Base-by-base conservation (phyloP, 2,329 filamentous ascomycete genomes). In the Cadophora sp. region DNA sequence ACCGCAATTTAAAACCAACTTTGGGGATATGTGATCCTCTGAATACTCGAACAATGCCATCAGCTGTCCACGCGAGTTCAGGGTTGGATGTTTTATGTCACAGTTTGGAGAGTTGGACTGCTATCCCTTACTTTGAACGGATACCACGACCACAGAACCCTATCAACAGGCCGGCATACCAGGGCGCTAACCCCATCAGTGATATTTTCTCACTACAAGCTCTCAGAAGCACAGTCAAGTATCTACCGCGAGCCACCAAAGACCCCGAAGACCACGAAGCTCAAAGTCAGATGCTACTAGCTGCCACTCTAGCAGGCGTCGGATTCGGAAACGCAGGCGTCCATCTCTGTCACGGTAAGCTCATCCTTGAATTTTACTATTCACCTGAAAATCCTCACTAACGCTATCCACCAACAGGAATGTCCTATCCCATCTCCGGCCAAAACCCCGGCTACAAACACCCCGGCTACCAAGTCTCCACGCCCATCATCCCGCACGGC, bases 251-350 rank as follows among this genome's bases (percentile, higher is more conserved):
- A 66, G 91, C 94, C 0, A 92, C 97, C 3, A 89, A 86, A 67
- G 92, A 98, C 75, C 94, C 95, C 0, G 94, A 97, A 40, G 96
- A 99, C 79, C 85, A 88, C 69, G 96, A 98, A 79, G 97, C 97
- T 0, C 96, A 99, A 80, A 92, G 88, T 37, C 90, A 98, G 80
- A 99, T 99, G 97, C 85, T 99, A 34, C 87, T 99, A 24, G 96
- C 96, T 2, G 92, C 96, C 0, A 99, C 96, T 0, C 84, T 99
- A 1, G 96, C 97, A 0, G 96, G 96, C 56, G 94, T 99, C 3
- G 96, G 96, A 0, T 99, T 99, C 79, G 96, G 97, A 24, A 99
- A 99, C 76, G 97, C 97, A 1, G 96, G 97, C 61, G 96, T 99
- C 2, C 96, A 99, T 81, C 84, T 93, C 11, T 93, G 91, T 79